Evolutionary conservation across 2,329 filamentous ascomycete species (phyloP).

Genomic region (Phialocephala sp.): DNA sequence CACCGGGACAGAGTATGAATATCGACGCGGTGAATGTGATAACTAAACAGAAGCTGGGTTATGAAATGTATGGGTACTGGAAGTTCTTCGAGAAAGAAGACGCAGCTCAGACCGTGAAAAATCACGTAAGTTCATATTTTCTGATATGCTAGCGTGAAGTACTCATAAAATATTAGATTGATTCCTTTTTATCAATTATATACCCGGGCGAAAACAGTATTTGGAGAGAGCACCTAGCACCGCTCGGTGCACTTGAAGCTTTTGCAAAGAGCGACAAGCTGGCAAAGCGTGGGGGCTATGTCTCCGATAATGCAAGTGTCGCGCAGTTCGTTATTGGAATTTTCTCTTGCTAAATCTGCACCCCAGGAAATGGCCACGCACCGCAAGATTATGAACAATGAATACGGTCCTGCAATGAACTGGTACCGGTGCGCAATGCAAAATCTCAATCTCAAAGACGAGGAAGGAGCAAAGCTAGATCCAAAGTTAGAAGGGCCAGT

Average conservation of each 20-base stretch:
- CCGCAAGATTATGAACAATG: conserved; percentile 4
- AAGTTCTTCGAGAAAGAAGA: conserved; percentile 27
- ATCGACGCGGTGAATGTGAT: conserved; percentile 20
- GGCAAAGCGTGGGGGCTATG: neutral
- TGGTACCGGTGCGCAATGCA: conserved; percentile 1
- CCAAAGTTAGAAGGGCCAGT: neutral
- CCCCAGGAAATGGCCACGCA: neutral
- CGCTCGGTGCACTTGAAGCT: neutral
- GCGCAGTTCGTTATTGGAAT: neutral
- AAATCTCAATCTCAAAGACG: conserved; percentile 1
- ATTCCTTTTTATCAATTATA: neutral
- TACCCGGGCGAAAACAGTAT: neutral
- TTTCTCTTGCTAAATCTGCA: neutral
- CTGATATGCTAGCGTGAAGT: neutral
- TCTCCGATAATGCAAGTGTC: neutral
- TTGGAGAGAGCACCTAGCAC: neutral
- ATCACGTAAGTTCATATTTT: neutral
- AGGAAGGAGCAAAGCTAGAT: neutral
- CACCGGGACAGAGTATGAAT: conserved; percentile 19
- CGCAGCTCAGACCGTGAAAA: conserved; percentile 19
- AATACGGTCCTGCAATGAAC: conserved; percentile 3
- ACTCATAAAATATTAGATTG: neutral
- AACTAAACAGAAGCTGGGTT: conserved; percentile 23
- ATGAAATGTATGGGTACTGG: conserved; percentile 27
- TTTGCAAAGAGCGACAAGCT: neutral